Evolutionary conservation across 805 yeast genomes (phyloP).

Genomic region (Barnettozyma pratensis): DNA sequence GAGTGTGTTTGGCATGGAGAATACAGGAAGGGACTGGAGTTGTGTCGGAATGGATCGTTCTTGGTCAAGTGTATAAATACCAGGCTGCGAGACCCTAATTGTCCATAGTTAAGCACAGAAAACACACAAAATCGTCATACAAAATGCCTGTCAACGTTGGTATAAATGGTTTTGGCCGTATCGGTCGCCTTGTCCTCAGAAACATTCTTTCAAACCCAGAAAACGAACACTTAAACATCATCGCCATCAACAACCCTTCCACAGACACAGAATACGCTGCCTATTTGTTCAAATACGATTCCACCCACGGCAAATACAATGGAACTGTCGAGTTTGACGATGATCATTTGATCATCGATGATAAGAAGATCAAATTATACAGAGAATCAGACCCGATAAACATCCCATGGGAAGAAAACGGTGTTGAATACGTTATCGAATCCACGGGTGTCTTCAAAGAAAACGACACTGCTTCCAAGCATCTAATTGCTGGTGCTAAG

Average conservation of each 20-base stretch:
- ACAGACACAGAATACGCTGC: constrained; percentile 88
- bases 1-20: too few relatives aligned
- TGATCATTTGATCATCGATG: constrained; percentile 60
- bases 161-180: constrained; percentile 94
- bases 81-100: too few relatives aligned
- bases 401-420: constrained; percentile 83
- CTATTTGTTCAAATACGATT: constrained; percentile 93
- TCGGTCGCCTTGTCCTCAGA: constrained; percentile 86
- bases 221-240: constrained; percentile 51
- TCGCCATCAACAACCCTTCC: constrained; percentile 90
- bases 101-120: background rate
- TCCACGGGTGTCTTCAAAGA: constrained; percentile 94
- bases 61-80: too few relatives aligned
- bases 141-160: constrained; percentile 42
- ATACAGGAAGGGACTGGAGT: too few relatives aligned
- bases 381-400: constrained; percentile 81
- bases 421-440: constrained; percentile 85
- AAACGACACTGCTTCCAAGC: constrained; percentile 74
- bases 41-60: too few relatives aligned
- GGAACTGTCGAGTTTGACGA: constrained; percentile 66
- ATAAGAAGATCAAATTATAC: constrained; percentile 58
- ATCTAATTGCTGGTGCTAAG: constrained; percentile 88
- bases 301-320: constrained; percentile 82
- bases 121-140: background rate
- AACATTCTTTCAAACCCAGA: constrained; percentile 56